Percentiles rank a stretch among this genome's conserved stretches.
These are phyloP conservation scores for Chenopodium quinoa DNA, from an alignment of 148 eudicot species.

Conservation along the genomic window DNA sequence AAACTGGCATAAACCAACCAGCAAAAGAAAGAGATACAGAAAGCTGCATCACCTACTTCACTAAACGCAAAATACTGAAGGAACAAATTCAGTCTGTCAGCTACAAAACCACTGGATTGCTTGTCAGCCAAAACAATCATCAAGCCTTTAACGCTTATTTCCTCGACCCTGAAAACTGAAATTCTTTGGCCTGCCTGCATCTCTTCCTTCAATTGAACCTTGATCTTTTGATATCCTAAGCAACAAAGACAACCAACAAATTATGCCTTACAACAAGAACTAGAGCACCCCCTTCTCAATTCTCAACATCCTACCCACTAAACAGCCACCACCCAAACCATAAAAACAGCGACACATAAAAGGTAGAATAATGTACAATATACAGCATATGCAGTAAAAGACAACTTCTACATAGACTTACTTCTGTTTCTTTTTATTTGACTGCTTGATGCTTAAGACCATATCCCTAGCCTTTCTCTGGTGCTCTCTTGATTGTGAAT, in stretches of 20 bases:
- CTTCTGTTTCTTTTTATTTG: conserved; percentile 69
- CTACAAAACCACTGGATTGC: conserved; percentile 18
- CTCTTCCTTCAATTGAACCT: conserved; percentile 48
- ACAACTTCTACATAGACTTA: conserved; percentile 31
- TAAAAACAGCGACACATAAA: conserved; percentile 11
- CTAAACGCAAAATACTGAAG: conserved; percentile 43
- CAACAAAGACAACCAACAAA: conserved; percentile 19
- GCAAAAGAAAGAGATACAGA: conserved; percentile 42
- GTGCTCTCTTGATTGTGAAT: conserved; percentile 88
- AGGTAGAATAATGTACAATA: background rate
- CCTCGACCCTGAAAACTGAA: conserved; percentile 50
- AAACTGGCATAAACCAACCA: conserved; percentile 63
- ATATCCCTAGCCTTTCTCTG: conserved; percentile 79
- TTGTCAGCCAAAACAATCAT: conserved; percentile 16
- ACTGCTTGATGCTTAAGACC: conserved; percentile 72
- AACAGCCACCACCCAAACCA: background rate
- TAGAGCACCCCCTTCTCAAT: background rate
- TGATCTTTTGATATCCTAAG: conserved; percentile 55
- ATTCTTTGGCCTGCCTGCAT: conserved; percentile 52
- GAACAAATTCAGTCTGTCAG: conserved; percentile 23
- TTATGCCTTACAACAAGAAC: conserved; percentile 11
- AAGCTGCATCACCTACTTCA: conserved; percentile 53
- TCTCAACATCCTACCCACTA: background rate
- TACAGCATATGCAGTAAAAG: background rate
- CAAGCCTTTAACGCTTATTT: conserved; percentile 40